Conservation (phyloP, 805 yeast species). For the Cephaloascus albidus region DNA sequence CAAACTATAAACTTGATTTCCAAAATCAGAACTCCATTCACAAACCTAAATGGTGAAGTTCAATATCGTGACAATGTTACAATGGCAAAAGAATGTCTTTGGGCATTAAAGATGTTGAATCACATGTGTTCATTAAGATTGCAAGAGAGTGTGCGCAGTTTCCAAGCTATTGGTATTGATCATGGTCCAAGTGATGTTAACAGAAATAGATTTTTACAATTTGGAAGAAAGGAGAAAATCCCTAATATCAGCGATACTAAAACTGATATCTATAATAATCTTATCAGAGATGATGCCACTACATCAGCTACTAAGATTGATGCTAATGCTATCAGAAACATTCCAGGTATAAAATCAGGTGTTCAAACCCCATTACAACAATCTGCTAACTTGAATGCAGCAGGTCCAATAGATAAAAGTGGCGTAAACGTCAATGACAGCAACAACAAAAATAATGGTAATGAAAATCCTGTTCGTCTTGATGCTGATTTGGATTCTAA, state of each 20-base stretch:
- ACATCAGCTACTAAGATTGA: neutral
- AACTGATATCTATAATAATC: neutral
- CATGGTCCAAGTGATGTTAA: constrained; percentile 47
- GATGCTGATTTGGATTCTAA: neutral
- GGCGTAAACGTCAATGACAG: neutral
- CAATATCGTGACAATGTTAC: constrained; percentile 6
- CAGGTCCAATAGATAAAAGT: too few relatives aligned
- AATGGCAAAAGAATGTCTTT: constrained; percentile 54
- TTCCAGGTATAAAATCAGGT: neutral
- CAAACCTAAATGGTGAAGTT: constrained; percentile 1
- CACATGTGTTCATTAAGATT: constrained; percentile 38
- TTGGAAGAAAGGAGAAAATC: constrained; percentile 19
- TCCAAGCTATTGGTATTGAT: constrained; percentile 37
- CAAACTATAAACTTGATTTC: constrained; percentile 15
- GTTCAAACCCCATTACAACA: neutral
- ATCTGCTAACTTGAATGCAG: neutral
- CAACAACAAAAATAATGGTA: neutral
- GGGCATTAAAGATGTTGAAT: constrained; percentile 51
- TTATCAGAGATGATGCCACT: neutral
- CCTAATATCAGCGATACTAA: neutral
- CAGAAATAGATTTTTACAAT: constrained; percentile 33
- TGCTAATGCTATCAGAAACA: neutral
- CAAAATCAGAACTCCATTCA: constrained; percentile 16
- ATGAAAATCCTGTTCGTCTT: neutral
- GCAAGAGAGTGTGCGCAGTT: constrained; percentile 23